These are phyloP conservation scores for Phaseolus coccineus DNA, from an alignment of 331 rosid species.

Conservation along the genomic window DNA sequence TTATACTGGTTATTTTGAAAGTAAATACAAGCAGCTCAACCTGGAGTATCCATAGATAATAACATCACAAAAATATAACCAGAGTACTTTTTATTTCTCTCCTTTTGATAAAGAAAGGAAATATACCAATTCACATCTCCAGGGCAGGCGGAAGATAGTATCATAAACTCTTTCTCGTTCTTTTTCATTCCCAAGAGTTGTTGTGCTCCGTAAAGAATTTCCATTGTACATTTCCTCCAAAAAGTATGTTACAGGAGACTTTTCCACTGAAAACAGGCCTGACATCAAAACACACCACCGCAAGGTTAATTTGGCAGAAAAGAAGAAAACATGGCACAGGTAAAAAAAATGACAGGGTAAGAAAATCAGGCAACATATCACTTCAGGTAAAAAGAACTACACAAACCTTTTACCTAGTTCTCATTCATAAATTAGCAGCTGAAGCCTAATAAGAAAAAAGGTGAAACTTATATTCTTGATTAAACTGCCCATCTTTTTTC, in stretches of 20 bases:
- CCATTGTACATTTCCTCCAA: slow-evolving; percentile 88
- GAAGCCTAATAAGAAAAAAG: slow-evolving; percentile 21
- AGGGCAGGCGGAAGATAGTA: slow-evolving; percentile 93
- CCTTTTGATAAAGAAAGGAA: slow-evolving; percentile 26
- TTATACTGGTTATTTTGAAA: slow-evolving; percentile 28
- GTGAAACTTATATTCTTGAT: slow-evolving; percentile 24
- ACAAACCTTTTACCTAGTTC: slow-evolving; percentile 10
- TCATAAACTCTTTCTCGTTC: slow-evolving; percentile 96
- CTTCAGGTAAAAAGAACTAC: neutral
- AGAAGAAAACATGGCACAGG: neutral
- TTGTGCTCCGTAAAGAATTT: slow-evolving; percentile 85
- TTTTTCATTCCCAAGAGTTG: slow-evolving; percentile 83
- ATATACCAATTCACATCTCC: slow-evolving; percentile 99
- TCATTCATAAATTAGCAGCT: slow-evolving; percentile 38
- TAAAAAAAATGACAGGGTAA: slow-evolving; percentile 30
- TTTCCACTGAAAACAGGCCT: slow-evolving; percentile 71
- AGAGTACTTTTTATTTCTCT: neutral
- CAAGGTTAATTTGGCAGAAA: slow-evolving; percentile 19
- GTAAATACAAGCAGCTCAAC: slow-evolving; percentile 34
- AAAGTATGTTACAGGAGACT: slow-evolving; percentile 76
- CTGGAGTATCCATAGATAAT: slow-evolving; percentile 34
- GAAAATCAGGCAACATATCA: slow-evolving; percentile 18
- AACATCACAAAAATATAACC: slow-evolving; percentile 43
- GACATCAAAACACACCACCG: slow-evolving; percentile 47
- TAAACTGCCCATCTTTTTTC: slow-evolving; percentile 32